Conservation (phyloP, 2,329 filamentous ascomycete genomes). For the Dothideomycetes sp. region DNA sequence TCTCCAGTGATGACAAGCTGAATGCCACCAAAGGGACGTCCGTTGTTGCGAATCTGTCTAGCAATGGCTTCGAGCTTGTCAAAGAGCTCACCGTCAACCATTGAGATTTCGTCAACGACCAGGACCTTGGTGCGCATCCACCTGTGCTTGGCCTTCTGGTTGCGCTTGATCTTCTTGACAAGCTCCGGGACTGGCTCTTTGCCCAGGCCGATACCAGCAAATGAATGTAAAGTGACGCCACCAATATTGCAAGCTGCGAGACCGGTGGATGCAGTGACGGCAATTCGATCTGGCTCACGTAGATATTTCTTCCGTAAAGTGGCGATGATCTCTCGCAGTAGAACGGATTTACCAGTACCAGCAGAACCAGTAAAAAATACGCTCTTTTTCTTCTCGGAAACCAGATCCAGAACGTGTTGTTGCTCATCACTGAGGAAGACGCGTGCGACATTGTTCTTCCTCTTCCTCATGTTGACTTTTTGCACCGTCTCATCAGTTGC, state of each 20-base stretch:
- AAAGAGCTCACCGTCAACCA: slow-evolving; percentile 95
- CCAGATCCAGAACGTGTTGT: slow-evolving; percentile 68
- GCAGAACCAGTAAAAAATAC: slow-evolving; percentile 98
- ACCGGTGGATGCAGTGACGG: slow-evolving; percentile 90
- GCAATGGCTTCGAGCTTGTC: slow-evolving; percentile 91
- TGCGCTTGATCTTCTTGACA: slow-evolving; percentile 82
- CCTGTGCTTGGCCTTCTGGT: slow-evolving; percentile 74
- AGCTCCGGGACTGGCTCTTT: slow-evolving; percentile 75
- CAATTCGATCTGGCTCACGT: slow-evolving; percentile 71
- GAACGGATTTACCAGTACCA: slow-evolving; percentile 86
- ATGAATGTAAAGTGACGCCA: slow-evolving; percentile 91
- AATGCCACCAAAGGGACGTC: slow-evolving; percentile 87
- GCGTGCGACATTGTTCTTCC: slow-evolving; percentile 34
- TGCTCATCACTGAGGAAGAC: slow-evolving; percentile 81
- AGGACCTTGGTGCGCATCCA: slow-evolving; percentile 85
- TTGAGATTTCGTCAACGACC: slow-evolving; percentile 90
- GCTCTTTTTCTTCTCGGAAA: slow-evolving; percentile 69
- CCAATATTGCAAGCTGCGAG: slow-evolving; percentile 95
- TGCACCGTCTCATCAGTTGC: slow-evolving; percentile 36
- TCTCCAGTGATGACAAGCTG: slow-evolving; percentile 93
- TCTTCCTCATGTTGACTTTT: slow-evolving; percentile 32
- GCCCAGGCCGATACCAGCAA: slow-evolving; percentile 86
- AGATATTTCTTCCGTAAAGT: slow-evolving; percentile 66
- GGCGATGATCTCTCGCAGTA: slow-evolving; percentile 84
- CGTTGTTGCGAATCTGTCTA: slow-evolving; percentile 76